Conservation (phyloP, 1,139 yeast genomes). For the Diutina scorzettiae region DNA sequence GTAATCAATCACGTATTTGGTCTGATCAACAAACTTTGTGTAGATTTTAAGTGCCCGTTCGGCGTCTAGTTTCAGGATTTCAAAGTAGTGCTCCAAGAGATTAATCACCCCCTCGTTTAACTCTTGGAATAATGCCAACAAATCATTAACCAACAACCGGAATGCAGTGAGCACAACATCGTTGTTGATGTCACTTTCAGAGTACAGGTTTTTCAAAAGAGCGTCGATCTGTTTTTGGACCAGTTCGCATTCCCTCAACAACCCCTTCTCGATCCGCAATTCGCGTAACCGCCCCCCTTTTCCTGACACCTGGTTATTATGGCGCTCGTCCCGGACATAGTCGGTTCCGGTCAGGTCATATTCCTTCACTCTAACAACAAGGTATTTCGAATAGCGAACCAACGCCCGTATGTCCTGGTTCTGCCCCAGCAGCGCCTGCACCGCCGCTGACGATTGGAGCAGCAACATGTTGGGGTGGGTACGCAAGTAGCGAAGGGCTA, state of each 20-base stretch:
- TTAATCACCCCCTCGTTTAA: constrained; percentile 93
- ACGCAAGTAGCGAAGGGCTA: constrained; percentile 53
- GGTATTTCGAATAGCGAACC: constrained; percentile 59
- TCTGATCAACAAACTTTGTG: constrained; percentile 74
- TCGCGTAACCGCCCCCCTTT: constrained; percentile 55
- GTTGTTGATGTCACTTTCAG: constrained; percentile 66
- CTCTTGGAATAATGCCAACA: constrained; percentile 74
- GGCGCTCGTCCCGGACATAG: constrained; percentile 61
- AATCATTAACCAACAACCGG: constrained; percentile 75
- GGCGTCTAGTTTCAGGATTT: constrained; percentile 78
- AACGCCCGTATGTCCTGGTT: constrained; percentile 50
- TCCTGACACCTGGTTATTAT: constrained; percentile 31
- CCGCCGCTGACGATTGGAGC: constrained; percentile 19
- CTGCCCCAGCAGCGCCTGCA: constrained; percentile 11
- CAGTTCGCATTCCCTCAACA: constrained; percentile 73
- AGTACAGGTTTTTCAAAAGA: constrained; percentile 60
- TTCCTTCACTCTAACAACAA: constrained; percentile 58
- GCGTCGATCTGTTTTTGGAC: constrained; percentile 74
- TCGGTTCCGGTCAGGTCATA: constrained; percentile 55
- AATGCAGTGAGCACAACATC: constrained; percentile 79
- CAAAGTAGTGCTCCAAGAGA: constrained; percentile 86
- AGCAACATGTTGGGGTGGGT: constrained; percentile 46
- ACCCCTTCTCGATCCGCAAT: constrained; percentile 65
- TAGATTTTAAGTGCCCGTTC: constrained; percentile 76
- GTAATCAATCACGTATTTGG: constrained; percentile 79